Evolutionary conservation across 108 stramenopile species (phyloP), one percentile per base, ranked within the genome.

Genomic region (Skeletonema potamos): DNA sequence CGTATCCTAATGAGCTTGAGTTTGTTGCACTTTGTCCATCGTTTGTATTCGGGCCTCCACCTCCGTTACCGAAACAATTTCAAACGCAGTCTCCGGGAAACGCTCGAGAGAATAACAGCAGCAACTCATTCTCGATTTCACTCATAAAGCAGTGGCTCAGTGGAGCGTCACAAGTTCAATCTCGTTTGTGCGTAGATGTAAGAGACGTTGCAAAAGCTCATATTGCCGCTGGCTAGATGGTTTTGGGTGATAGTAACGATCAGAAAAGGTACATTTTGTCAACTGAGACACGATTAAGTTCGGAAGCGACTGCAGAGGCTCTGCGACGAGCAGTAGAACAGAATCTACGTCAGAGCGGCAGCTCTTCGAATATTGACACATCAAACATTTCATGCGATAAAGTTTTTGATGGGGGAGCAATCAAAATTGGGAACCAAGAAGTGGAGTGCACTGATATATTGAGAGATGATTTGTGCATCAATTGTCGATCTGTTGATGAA

Each of bases 31-130:
- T 94, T 8, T 91, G 90, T 67, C 92, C 92, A 9, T 82, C 86
- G 13, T 94, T 94, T 71, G 85, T 94, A 1, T 94, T 94, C 79
- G 92, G 92, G 20, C 92, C 92, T 28, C 74, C 84, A 6, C 48
- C 67, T 75, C 65, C 71, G 24, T 32, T 68, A 18, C 72, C 72
- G 8, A 18, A 43, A 3, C 51, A 59, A 37, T 41, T 57, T 33
- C 48, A 58, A 28, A 10, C 64, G 27, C 75, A 78, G 33, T 6
- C 59, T 11, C 54, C 48, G 20, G 17, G 62, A 7, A 56, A 27
- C 11, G 18, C 28, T 24, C 26, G 11, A 12, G 44, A 17, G 4
- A 27, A 17, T 27, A 51, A 54, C 32, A 39, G 37, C 37, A 81
- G 79, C 62, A 61, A 51, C 58, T 87, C 89, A 6, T 94, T 68